Conservation (phyloP, 352 stramenopile genomes). For the Phytophthora pini region DNA sequence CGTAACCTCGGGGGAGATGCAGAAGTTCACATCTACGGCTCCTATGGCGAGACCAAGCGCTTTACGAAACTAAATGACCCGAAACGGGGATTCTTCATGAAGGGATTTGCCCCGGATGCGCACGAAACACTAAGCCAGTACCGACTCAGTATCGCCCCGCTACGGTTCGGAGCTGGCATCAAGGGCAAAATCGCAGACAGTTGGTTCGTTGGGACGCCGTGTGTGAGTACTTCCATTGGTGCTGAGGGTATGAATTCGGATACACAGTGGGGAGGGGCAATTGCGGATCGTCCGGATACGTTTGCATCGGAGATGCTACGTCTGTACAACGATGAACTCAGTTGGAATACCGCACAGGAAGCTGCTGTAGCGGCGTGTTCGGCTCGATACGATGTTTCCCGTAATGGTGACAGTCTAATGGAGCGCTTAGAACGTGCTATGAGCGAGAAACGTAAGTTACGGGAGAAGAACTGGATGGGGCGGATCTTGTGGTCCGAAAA, state of each 20-base stretch:
- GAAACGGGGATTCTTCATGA: constrained; percentile 62
- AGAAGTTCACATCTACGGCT: constrained; percentile 90
- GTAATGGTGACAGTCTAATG: constrained; percentile 63
- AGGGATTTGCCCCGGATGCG: constrained; percentile 81
- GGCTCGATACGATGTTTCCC: constrained; percentile 51
- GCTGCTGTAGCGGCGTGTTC: constrained; percentile 40
- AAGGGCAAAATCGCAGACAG: constrained; percentile 96
- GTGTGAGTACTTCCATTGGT: constrained; percentile 90
- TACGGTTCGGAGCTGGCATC: constrained; percentile 94
- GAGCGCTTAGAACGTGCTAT: constrained; percentile 52
- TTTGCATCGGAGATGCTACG: constrained; percentile 57
- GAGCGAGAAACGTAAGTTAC: constrained; percentile 28
- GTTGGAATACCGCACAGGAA: constrained; percentile 47
- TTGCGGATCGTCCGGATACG: constrained; percentile 46
- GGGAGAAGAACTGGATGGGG: constrained; percentile 71
- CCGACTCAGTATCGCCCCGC: constrained; percentile 85
- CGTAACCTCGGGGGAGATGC: constrained; percentile 33
- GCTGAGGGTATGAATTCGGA: constrained; percentile 81
- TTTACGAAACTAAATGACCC: constrained; percentile 65
- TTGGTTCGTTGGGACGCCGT: constrained; percentile 91
- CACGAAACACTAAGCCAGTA: constrained; percentile 75
- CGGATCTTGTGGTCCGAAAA: constrained; percentile 87
- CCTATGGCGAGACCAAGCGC: constrained; percentile 61
- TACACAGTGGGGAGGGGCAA: constrained; percentile 54
- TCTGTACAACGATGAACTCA: constrained; percentile 50